Evolutionary conservation across 805 yeast genomes (phyloP).

Genomic region (Nakazawaea ambrosiae): DNA sequence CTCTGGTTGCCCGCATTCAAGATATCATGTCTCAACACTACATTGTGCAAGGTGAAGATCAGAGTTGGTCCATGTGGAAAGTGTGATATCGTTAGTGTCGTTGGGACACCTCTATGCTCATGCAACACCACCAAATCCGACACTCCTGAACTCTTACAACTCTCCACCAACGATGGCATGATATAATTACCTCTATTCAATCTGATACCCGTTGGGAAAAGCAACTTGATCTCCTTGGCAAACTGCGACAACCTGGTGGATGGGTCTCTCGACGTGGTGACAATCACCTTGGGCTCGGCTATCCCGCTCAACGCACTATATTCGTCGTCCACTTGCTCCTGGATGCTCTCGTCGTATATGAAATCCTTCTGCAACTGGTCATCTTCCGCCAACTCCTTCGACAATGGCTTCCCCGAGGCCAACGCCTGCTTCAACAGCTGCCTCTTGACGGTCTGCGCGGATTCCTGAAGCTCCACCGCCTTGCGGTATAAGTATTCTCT

Average conservation of each 20-base stretch:
- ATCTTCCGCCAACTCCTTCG: slow-evolving; percentile 89
- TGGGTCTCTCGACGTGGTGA: slow-evolving; percentile 93
- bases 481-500: slow-evolving; percentile 88
- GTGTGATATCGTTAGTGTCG: slow-evolving; percentile 86
- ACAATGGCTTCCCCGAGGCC: slow-evolving; percentile 85
- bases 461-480: slow-evolving; percentile 85
- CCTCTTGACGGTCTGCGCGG: slow-evolving; percentile 77
- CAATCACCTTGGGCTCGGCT: slow-evolving; percentile 82
- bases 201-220: slow-evolving; percentile 86
- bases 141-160: slow-evolving; percentile 70
- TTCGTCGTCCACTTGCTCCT: slow-evolving; percentile 78
- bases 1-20: slow-evolving; percentile 79
- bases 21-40: slow-evolving; percentile 88
- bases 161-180: slow-evolving; percentile 74
- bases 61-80: slow-evolving; percentile 98
- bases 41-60: slow-evolving; percentile 89
- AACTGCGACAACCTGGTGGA: slow-evolving; percentile 80
- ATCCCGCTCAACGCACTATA: slow-evolving; percentile 83
- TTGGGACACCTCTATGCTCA: slow-evolving; percentile 98
- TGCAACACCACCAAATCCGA: slow-evolving; percentile 83
- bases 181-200: slow-evolving; percentile 91
- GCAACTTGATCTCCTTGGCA: slow-evolving; percentile 81
- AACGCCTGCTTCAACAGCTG: slow-evolving; percentile 81
- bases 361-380: slow-evolving; percentile 71
- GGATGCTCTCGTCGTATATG: slow-evolving; percentile 77